Conservation (phyloP, 805 yeast species). For the Phaffomyces antillensis region DNA sequence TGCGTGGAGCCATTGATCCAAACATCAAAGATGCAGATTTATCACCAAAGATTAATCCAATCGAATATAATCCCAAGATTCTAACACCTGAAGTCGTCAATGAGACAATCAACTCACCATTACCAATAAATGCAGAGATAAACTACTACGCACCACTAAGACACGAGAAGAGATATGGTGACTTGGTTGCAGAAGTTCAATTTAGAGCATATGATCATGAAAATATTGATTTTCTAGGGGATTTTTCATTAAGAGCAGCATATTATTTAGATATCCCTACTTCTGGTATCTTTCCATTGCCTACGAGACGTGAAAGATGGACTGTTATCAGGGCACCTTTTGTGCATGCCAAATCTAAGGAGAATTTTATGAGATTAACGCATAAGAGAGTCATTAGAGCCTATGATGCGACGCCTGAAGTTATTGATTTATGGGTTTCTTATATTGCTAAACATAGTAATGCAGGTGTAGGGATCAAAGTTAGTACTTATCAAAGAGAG, state of each 20-base stretch:
- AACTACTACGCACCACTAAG: constrained; percentile 75
- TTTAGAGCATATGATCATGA: constrained; percentile 66
- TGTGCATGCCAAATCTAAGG: constrained; percentile 89
- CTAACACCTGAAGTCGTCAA: constrained; percentile 27
- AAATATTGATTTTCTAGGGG: constrained; percentile 67
- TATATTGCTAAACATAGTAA: constrained; percentile 69
- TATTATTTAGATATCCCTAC: constrained; percentile 86
- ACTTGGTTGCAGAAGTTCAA: constrained; percentile 69
- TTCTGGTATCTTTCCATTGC: constrained; percentile 61
- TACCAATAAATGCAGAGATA: constrained; percentile 81
- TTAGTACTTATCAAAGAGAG: constrained; percentile 53
- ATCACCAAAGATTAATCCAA: constrained; percentile 6
- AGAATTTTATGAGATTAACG: constrained; percentile 87
- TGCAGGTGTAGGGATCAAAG: constrained; percentile 79
- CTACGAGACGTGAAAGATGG: constrained; percentile 77
- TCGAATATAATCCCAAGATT: constrained; percentile 31
- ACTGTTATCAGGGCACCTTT: constrained; percentile 92
- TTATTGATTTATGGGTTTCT: constrained; percentile 74
- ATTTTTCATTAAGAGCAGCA: constrained; percentile 86
- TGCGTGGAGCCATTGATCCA: constrained; percentile 11
- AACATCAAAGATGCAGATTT: background rate
- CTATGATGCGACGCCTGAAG: constrained; percentile 82
- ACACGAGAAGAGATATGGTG: constrained; percentile 60
- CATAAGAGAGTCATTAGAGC: constrained; percentile 66
- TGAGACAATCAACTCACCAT: constrained; percentile 41